These are phyloP conservation scores for Moesziomyces aphidis DNA, from an alignment of 1,284 basidiomycete genomes.

Conservation along the genomic window DNA sequence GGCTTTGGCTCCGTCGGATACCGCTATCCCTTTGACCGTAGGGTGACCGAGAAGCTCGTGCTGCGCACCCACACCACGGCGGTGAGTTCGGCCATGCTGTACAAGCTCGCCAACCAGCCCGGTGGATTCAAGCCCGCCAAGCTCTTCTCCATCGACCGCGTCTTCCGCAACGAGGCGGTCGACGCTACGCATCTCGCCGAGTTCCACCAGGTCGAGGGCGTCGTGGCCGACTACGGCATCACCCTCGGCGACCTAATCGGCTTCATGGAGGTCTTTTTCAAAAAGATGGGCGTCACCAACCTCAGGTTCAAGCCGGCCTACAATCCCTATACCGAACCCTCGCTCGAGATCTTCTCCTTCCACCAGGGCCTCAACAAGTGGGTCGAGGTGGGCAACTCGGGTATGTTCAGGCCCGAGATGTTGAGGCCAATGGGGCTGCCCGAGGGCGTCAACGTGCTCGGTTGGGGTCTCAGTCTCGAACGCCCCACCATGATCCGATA, in stretches of 20 bases:
- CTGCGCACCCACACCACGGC: conserved; percentile 98
- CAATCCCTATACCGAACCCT: conserved; percentile 81
- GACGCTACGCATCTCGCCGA: conserved; percentile 99
- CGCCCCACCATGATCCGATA: conserved; percentile 96
- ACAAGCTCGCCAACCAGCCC: conserved; percentile 75
- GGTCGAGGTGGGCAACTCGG: conserved; percentile 89
- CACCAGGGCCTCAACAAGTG: conserved; percentile 93
- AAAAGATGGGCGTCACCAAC: conserved; percentile 94
- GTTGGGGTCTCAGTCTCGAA: conserved; percentile 95
- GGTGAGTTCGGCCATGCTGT: conserved; percentile 93
- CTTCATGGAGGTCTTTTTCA: conserved; percentile 78
- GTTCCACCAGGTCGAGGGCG: conserved; percentile 99
- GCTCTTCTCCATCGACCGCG: conserved; percentile 96
- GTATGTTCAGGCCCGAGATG: conserved; percentile 99
- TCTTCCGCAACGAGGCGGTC: conserved; percentile 98
- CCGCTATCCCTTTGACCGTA: conserved; percentile 93
- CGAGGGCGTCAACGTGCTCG: conserved; percentile 94
- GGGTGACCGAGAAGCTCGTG: conserved; percentile 90
- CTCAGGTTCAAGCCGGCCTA: conserved; percentile 97
- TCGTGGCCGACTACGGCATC: conserved; percentile 92
- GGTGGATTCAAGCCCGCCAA: conserved; percentile 94
- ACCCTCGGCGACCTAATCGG: conserved; percentile 98
- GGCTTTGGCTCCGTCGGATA: conserved; percentile 97
- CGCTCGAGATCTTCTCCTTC: conserved; percentile 99
- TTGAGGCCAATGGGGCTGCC: conserved; percentile 96